Evolutionary conservation across 768 basidiomycete genomes (phyloP), one percentile per base, ranked within the genome.

Genomic region (Lactarius quietus): DNA sequence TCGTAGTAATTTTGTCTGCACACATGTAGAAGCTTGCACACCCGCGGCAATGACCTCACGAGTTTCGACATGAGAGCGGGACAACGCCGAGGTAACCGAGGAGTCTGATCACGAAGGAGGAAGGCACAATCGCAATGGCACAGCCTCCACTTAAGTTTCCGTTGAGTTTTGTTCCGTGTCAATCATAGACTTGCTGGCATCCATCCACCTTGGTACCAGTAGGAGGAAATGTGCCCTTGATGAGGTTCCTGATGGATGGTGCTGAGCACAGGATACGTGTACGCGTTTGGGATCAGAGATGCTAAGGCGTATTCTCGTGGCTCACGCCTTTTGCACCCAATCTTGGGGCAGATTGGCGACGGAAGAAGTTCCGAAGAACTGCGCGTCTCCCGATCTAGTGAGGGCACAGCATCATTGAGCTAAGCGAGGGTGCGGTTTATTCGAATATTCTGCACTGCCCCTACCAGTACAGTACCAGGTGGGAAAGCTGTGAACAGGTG

Each of bases 391-490:
- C 18, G 26, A 20, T 15, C 39, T 29, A 51, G 35, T 26, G 20
- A 20, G 18, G 53, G 53, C 29, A 18, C 23, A 33, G 54, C n/a
- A 14, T 31, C n/a, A 14, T 31, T 23, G 14, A 5, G 14, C 3
- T 15, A 36, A 35, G 36, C 35, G 51, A 18, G 28, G 31, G 20
- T 52, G 35, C n/a, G 41, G 3, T 26, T 38, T 48, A 48, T 29
- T n/a, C 18, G 26, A n/a, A 18, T 35, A 23, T 43, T 1, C 31
- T 35, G 12, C 63, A 64, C 59, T 17, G 64, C 64, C 64, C 36
- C 41, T n/a, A 5, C 18, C 29, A n/a, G 41, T 31, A 35, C 29
- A 14, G 17, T 10, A 14, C 41, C 8, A 14, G 17, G n/a, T n/a
- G n/a, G n/a, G 1, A 48, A 31, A 35, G 64, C 64, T 64, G 54